Evolutionary conservation across 2,329 filamentous ascomycete species (phyloP), one percentile per base, ranked within the genome.

Genomic region (Hypoxylon sp.): DNA sequence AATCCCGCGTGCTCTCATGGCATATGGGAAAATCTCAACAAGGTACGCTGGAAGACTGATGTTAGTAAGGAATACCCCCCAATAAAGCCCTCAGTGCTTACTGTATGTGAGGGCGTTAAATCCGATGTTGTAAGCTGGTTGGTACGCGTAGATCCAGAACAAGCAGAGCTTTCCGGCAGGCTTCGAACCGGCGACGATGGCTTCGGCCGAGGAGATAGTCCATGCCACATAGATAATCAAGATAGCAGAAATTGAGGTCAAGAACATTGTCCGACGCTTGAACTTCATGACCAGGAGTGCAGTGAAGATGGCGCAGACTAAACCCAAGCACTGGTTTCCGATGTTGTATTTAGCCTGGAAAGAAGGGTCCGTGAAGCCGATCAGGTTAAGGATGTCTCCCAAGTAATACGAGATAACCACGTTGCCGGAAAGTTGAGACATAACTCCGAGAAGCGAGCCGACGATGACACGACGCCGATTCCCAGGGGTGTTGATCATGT

Each of bases 101-200:
- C 81, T 88, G 74, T 88, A 89, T 5, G 87, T 87, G 21, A 90
- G 80, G 24, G 87, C 85, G 72, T 89, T 89, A 77, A 89, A 88
- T 15, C 86, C 87, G 53, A 89, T 83, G 70, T 89, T 89, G 75
- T 89, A 89, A 67, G 79, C 81, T 1, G 86, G 85, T 6, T 82
- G 82, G 75, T 87, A 88, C 17, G 81, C 79, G 67, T 87, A 88
- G 72, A 86, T 87, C 76, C 87, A 89, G 74, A 88, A 83, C 32
- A 91, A 79, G 37, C 78, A 79, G 1, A 82, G 78, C 24, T 80
- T 78, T 32, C 76, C 79, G 7, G 81, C 79, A 13, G 69, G 75
- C 66, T 70, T 62, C 24, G 71, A 74, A 8, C 72, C 69, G 7
- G 68, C 69, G 24, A 77, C 59, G n/a, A 76, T 65, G 3, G 79